Conservation (phyloP, 352 stramenopile genomes). For the Pythium periplocum region DNA sequence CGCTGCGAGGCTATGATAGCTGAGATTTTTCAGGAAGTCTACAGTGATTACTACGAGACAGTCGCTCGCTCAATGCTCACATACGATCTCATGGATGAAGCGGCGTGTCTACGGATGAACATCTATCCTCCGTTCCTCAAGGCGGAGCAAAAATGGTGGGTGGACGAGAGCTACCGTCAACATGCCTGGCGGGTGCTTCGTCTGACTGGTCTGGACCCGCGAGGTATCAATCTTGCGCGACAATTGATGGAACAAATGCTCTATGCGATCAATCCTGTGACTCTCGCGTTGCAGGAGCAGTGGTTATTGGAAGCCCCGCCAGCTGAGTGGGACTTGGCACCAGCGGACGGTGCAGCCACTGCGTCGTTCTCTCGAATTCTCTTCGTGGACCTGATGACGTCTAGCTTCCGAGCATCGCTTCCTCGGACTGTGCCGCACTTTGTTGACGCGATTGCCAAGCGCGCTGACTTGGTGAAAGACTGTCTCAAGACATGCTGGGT, state of each 20-base stretch:
- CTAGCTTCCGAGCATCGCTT: constrained; percentile 57
- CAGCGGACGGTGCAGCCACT: constrained; percentile 14
- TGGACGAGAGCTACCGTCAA: constrained; percentile 64
- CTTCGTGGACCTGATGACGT: constrained; percentile 76
- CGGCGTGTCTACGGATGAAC: constrained; percentile 57
- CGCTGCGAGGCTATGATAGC: constrained; percentile 65
- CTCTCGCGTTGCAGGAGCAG: constrained; percentile 84
- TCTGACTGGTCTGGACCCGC: constrained; percentile 60
- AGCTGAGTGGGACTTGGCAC: constrained; percentile 64
- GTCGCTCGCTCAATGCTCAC: constrained; percentile 79
- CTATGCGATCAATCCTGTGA: constrained; percentile 75
- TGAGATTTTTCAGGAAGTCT: constrained; percentile 72
- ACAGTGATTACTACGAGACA: constrained; percentile 72
- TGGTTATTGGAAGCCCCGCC: constrained; percentile 76
- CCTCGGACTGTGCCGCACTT: constrained; percentile 85
- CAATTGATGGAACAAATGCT: constrained; percentile 43
- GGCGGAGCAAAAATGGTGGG: constrained; percentile 85
- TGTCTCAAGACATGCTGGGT: constrained; percentile 84
- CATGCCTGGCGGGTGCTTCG: constrained; percentile 78
- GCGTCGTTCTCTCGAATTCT: constrained; percentile 64
- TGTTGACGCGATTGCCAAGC: constrained; percentile 68
- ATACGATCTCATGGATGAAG: constrained; percentile 84
- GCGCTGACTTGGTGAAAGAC: constrained; percentile 81
- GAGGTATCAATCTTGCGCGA: constrained; percentile 33
- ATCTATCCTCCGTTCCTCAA: constrained; percentile 81